A percentile compares a stretch with the other conserved stretches of the same genome.
These are phyloP conservation scores for Suillus discolor DNA, from an alignment of 768 basidiomycete species.

Conservation along the genomic window DNA sequence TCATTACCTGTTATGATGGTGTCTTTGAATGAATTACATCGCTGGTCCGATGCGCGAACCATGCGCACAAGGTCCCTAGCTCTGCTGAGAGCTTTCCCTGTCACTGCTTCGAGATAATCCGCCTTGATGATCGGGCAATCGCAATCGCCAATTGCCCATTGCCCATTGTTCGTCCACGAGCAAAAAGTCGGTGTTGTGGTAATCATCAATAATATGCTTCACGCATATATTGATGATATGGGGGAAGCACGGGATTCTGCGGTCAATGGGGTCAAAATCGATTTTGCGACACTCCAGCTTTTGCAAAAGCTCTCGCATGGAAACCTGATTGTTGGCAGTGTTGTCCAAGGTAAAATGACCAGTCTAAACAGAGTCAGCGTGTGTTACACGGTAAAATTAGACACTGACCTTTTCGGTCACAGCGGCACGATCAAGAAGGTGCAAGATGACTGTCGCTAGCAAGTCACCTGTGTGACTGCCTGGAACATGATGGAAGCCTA, in stretches of 20 bases:
- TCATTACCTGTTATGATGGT: neutral
- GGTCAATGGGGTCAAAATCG: neutral
- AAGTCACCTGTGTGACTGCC: neutral
- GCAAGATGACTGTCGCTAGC: neutral
- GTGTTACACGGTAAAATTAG: neutral
- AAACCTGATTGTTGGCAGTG: neutral
- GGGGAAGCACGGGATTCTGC: neutral
- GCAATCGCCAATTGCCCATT: neutral
- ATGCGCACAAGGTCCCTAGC: neutral
- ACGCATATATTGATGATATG: neutral
- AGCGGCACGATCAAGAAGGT: neutral
- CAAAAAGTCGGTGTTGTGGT: neutral
- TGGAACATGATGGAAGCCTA: too few species aligned
- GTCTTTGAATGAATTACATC: neutral
- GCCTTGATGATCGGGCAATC: neutral
- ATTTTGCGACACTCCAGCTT: neutral
- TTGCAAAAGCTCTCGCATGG: neutral
- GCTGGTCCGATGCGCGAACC: neutral
- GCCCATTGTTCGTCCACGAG: constrained; percentile 6
- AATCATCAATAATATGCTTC: constrained; percentile 11
- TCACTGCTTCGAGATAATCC: constrained; percentile 1
- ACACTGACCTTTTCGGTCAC: neutral
- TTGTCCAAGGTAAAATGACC: neutral
- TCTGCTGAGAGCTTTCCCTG: constrained; percentile 1
- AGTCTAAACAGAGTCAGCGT: constrained; percentile 15